These are phyloP conservation scores for Wickerhamiella musiphila DNA, from an alignment of 805 yeast genomes.

Conservation along the genomic window DNA sequence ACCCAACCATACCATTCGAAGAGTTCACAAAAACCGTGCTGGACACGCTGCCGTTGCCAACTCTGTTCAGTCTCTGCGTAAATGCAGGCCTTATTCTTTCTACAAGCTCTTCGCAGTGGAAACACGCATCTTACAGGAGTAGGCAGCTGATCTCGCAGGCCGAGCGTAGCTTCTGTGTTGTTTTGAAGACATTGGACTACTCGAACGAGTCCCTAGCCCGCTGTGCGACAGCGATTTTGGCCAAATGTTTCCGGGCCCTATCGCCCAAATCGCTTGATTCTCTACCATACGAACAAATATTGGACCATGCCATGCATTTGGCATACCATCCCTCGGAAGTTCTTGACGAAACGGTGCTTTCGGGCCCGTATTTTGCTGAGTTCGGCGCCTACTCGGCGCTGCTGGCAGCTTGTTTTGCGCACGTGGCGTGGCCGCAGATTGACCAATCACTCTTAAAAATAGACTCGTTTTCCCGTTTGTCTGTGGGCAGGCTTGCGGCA, in stretches of 20 bases:
- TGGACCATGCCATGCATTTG: too few species aligned
- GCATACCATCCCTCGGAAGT: not conserved
- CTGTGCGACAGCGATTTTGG: not conserved
- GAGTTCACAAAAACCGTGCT: conserved; percentile 6
- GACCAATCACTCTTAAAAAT: not conserved
- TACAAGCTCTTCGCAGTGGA: too few species aligned
- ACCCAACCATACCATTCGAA: conserved; percentile 9
- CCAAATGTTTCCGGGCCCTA: conserved; percentile 3
- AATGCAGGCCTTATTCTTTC: conserved; percentile 5
- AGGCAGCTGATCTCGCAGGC: conserved; percentile 2
- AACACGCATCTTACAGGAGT: too few species aligned
- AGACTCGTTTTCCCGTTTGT: conserved; percentile 1
- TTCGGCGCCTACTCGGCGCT: conserved; percentile 8
- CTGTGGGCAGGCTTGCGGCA: not conserved
- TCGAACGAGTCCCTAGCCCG: not conserved
- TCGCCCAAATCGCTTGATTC: conserved; percentile 2
- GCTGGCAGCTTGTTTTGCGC: not conserved
- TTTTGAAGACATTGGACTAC: conserved; percentile 3
- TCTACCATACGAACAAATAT: conserved; percentile 10
- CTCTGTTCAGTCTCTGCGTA: conserved; percentile 8
- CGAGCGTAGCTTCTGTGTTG: conserved; percentile 1
- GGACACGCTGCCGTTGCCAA: conserved; percentile 4
- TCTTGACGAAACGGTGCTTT: not conserved
- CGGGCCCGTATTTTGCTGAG: conserved; percentile 1
- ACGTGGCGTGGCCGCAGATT: not conserved